Evolutionary conservation across 2,329 filamentous ascomycete genomes (phyloP), one percentile per base, ranked within the genome.

Genomic region (Fusarium keratoplasticum): DNA sequence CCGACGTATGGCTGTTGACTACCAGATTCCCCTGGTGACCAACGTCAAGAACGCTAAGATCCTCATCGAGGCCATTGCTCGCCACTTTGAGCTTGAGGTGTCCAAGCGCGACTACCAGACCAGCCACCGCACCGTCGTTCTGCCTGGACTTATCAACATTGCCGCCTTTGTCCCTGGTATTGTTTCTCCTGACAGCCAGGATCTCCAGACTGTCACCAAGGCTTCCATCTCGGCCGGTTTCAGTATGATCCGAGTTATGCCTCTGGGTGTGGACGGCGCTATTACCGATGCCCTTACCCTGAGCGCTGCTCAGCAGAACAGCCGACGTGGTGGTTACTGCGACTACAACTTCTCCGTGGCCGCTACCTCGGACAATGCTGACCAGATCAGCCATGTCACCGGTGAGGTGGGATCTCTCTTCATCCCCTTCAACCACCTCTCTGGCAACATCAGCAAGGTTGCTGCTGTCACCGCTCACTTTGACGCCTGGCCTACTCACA

Each of bases 31-130:
- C 67, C 87, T 99, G 70, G 96, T 99, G 20, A 99, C 96, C 64
- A 99, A 99, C 79, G 96, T 99, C 83, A 99, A 99, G 90, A 98
- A 98, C 81, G 96, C 96, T 69, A 99, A 98, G 89, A 94, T 99
- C 69, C 86, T 99, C 61, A 93, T 99, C 62, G 96, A 99, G 85
- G 96, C 96, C 25, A 94, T 99, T 74, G 92, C 95, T 66, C 92
- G 96, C 68, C 93, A 97, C 82, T 98, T 95, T 81, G 92, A 95
- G 76, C 88, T 99, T 63, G 91, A 94, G 40, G 91, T 99, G 66
- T 90, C 91, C 80, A 92, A 91, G 74, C 91, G 95, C 66, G 96
- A 99, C 84, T 97, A 93, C 84, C 95, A 98, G 86, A 96, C 95
- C 55, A 98, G 96, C 84, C 93, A 95, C 82, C 89, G 91, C 74